Base-by-base conservation (phyloP, 2,329 filamentous ascomycete genomes). In the Fusarium ramigenum region DNA sequence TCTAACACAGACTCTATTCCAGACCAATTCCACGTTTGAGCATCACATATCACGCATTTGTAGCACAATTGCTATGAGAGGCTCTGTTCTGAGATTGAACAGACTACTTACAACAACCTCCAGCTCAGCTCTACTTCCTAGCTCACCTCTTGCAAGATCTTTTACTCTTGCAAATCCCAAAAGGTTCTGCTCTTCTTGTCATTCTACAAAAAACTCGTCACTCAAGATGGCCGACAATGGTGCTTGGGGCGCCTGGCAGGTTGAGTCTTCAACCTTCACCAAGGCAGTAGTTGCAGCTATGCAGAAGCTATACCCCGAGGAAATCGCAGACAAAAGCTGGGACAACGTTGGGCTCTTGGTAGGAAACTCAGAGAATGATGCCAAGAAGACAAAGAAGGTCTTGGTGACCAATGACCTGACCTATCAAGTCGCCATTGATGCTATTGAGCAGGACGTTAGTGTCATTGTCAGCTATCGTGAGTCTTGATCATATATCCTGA, bases 311-410 rank as follows among this genome's bases (percentile, higher is more conserved):
- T 99, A 97, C 80, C 96, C 96, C 1, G 94, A 97, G 80, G 90
- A 91, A 68, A 87, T 98, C 46, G 96, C 96, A 15, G 96, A 98
- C 80, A 92, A 92, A 76, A 91, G 93, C 74, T 99, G 95, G 88
- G 96, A 99, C 81, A 99, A 99, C 79, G 97, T 97, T n/a, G 96
- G 96, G 56, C 88, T 98, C 59, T 87, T 97, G 56, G 78, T 87
- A 60, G 83, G 83, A 69, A 85, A 86, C 75, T 80, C 84, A n/a
- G 77, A 81, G 32, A 57, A 78, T 21, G 79, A 82, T 63, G 66
- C 73, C 18, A 70, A 67, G 50, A 77, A 78, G 56, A 73, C 70
- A 39, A 79, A 79, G 52, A 81, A 79, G 2, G 87, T 90, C 23
- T 82, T 91, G 59, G 83, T 91, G 53, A 95, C 96, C 11, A 94